Base-by-base conservation (phyloP, 768 basidiomycete genomes). In the Pisolithus marmoratus region DNA sequence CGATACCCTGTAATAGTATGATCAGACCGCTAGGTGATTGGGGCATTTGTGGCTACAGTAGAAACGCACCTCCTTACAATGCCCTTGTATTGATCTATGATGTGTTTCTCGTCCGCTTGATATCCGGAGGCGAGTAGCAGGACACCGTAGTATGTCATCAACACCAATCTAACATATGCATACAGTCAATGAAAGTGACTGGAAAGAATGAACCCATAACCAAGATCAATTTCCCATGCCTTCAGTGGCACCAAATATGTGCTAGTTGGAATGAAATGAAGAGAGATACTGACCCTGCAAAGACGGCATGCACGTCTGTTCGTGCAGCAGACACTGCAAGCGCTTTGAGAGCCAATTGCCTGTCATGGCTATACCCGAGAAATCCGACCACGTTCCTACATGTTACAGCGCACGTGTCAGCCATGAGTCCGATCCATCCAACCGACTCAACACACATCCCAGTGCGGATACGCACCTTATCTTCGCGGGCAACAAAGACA, bases 91-190 rank as follows among this genome's bases (percentile, higher is more conserved):
- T 84, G 80, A 49, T 70, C 73, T 38, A 90, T 58, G 8, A 86
- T 82, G 40, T 78, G 76, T 38, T 71, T 70, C 61, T 85, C 85
- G 54, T 92, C 81, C 1, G 87, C 87, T 61, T 87, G 88, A 58
- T 82, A 92, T 2, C 89, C 89, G 5, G 84, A 73, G 27, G 87
- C 62, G 0, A 87, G 76, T 2, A 90, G 73, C 5, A 90, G 79
- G 47, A 83, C 76, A 24, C 88, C 85, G 49, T 87, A 73, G 61
- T 90, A 90, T 3, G 86, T 85, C 86, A 92, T 90, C 8, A 92
- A 67, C 0, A 86, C 79, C n/a, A 91, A 70, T 14, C 85, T 86
- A 50, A 38, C n/a, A 26, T 27, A 59, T 44, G 8, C 6, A 19
- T 11, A 40, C 38, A n/a, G 38, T 40, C n/a, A 40, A 3, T 8